These are phyloP conservation scores for Podosphaera leucotricha DNA, from an alignment of 2,329 filamentous ascomycete species.

Conservation along the genomic window DNA sequence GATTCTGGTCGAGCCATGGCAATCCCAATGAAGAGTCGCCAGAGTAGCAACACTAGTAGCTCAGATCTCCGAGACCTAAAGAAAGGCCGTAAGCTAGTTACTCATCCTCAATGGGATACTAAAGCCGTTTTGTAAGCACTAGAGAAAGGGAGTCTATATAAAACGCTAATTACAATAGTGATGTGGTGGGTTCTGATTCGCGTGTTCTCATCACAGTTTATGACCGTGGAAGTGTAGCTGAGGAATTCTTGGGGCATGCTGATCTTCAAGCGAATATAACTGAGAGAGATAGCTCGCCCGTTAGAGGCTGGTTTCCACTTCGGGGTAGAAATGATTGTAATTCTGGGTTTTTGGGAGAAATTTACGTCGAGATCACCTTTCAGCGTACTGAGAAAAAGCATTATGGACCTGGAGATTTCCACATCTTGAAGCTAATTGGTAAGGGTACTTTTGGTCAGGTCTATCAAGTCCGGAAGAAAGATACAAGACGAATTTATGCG, in stretches of 20 bases:
- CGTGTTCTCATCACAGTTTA: slow-evolving; percentile 87
- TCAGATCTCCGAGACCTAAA: slow-evolving; percentile 35
- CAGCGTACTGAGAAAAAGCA: slow-evolving; percentile 74
- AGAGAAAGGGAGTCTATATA: background rate
- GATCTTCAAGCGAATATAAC: slow-evolving; percentile 48
- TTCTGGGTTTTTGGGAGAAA: slow-evolving; percentile 55
- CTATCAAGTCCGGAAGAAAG: slow-evolving; percentile 93
- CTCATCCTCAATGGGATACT: slow-evolving; percentile 85
- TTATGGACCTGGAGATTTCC: slow-evolving; percentile 85
- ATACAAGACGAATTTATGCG: slow-evolving; percentile 85
- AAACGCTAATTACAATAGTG: slow-evolving; percentile 28
- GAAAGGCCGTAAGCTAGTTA: slow-evolving; percentile 38
- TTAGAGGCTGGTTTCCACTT: slow-evolving; percentile 70
- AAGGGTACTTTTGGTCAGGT: slow-evolving; percentile 98
- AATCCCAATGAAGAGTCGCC: slow-evolving; percentile 89
- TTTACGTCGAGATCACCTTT: slow-evolving; percentile 68
- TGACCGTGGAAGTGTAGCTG: slow-evolving; percentile 53
- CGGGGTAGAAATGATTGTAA: slow-evolving; percentile 56
- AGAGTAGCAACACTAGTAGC: slow-evolving; percentile 84
- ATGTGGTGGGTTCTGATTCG: slow-evolving; percentile 79
- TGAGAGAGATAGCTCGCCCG: slow-evolving; percentile 41
- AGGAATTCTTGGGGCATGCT: slow-evolving; percentile 81
- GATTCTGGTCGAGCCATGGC: slow-evolving; percentile 65
- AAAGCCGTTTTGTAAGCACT: slow-evolving; percentile 72
- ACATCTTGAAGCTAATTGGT: slow-evolving; percentile 86